Evolutionary conservation across 208 protist genomes (phyloP), one percentile per base, ranked within the genome.

Genomic region (Trypanosoma mega): DNA sequence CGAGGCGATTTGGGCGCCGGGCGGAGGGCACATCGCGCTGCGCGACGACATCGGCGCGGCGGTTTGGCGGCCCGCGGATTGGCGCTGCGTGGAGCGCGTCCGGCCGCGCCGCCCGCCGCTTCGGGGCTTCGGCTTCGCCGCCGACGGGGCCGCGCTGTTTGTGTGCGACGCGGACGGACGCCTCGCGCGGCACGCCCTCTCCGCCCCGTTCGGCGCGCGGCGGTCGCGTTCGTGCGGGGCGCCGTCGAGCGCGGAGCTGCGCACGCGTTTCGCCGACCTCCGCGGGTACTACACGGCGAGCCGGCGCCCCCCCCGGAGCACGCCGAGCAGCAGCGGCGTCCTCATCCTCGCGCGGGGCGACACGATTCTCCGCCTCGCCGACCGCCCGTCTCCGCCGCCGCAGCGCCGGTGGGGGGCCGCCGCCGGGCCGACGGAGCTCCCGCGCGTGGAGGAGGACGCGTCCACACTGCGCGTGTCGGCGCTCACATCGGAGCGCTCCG

Each of bases 201-300:
- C 6, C 1, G 48, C 56, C 26, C 16, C 37, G 26, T 3, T 41
- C 0, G 5, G 56, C 1, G 43, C 47, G 34, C 68, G 57, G 20
- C 76, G 85, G 24, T 76, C 76, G 31, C 50, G 39, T 12, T 87
- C 82, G 20, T 76, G 72, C 16, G 60, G 69, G 9, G 79, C 68
- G 0, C 87, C 83, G 27, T 79, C 87, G 4, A 84, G 53, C 26
- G 59, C 56, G 7, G 76, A 93, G 55, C 75, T 93, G 21, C 65
- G 60, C 23, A 73, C 72, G 26, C 80, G 87, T 48, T 85, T 90
- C 50, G 49, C 78, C 49, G 74, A 74, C 24, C 79, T 93, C 18
- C 67, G 74, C 6, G 87, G 77, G 21, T 89, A 78, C 56, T 90
- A 88, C 52, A 75, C 74, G 31, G 43, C 37, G 4, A 61, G 53